Evolutionary conservation across 1,139 yeast species (phyloP).

Genomic region (Zygosaccharomyces pseudobailii): DNA sequence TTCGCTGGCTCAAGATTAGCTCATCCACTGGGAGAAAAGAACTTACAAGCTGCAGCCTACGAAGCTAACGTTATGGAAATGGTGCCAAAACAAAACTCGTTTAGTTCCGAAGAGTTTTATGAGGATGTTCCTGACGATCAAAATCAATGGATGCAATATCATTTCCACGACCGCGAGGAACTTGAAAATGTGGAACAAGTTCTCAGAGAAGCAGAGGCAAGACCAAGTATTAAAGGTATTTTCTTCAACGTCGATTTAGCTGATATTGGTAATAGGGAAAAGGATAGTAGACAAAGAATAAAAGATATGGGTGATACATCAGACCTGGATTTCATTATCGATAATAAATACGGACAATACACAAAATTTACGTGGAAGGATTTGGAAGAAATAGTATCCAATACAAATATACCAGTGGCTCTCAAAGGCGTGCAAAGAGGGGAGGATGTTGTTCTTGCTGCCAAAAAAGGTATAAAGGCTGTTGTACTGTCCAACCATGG

Average conservation of each 20-base stretch:
- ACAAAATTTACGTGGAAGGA: constrained; percentile 54
- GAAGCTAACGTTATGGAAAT: constrained; percentile 65
- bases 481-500: constrained; percentile 74
- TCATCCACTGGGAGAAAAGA: constrained; percentile 68
- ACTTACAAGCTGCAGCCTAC: constrained; percentile 65
- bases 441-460: constrained; percentile 62
- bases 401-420: constrained; percentile 46
- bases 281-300: constrained; percentile 40
- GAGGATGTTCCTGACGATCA: constrained; percentile 49
- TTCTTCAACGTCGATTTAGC: constrained; percentile 94
- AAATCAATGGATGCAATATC: constrained; percentile 82
- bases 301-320: constrained; percentile 65
- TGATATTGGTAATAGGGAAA: constrained; percentile 85
- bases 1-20: constrained; percentile 80
- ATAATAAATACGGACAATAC: constrained; percentile 58
- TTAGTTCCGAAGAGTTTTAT: constrained; percentile 66
- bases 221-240: constrained; percentile 69
- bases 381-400: constrained; percentile 40
- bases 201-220: constrained; percentile 63
- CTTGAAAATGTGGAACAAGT: constrained; percentile 44
- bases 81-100: constrained; percentile 78
- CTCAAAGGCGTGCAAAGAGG: constrained; percentile 69
- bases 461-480: constrained; percentile 66
- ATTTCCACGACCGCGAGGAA: constrained; percentile 52
- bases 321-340: constrained; percentile 64